A percentile compares a stretch with the other conserved stretches of the same genome.
These are phyloP conservation scores for Suillus brevipes DNA, from an alignment of 768 basidiomycete species.

Conservation along the genomic window DNA sequence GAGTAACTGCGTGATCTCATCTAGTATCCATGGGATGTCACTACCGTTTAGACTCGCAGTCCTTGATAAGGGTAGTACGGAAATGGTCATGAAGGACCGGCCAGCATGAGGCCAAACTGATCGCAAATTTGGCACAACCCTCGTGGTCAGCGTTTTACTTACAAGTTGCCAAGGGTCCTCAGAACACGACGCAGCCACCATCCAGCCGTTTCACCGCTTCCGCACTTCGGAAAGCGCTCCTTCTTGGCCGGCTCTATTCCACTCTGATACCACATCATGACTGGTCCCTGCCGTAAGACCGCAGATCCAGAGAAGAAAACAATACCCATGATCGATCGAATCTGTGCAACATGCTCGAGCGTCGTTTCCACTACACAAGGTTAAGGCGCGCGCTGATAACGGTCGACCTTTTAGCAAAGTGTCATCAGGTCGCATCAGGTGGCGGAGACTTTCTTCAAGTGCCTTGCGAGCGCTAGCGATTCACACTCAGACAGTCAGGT, in stretches of 20 bases:
- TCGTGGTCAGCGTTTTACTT: slow-evolving; percentile 21
- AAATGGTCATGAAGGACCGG: slow-evolving; percentile 28
- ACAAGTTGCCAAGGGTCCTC: slow-evolving; percentile 18
- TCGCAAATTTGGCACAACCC: slow-evolving; percentile 19
- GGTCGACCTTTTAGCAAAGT: no score
- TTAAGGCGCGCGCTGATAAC: not conserved
- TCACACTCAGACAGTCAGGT: slow-evolving; percentile 1
- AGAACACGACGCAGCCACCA: slow-evolving; percentile 17
- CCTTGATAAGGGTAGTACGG: slow-evolving; percentile 26
- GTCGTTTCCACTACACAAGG: no score
- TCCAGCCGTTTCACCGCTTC: slow-evolving; percentile 5
- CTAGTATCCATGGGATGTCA: slow-evolving; percentile 9
- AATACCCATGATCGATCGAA: slow-evolving; percentile 8
- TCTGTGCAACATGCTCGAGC: not conserved
- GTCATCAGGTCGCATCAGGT: no score
- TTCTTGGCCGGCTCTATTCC: slow-evolving; percentile 12
- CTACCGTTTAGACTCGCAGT: slow-evolving; percentile 28
- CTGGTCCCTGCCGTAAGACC: not conserved
- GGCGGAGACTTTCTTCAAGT: no score
- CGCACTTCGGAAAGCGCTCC: slow-evolving; percentile 1
- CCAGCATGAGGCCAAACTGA: slow-evolving; percentile 31
- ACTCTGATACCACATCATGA: slow-evolving; percentile 8
- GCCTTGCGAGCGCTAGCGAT: no score
- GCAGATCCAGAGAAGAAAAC: slow-evolving; percentile 3
- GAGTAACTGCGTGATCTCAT: slow-evolving; percentile 21